Conservation (phyloP, 805 yeast genomes). For the Candida taoyuanica region DNA sequence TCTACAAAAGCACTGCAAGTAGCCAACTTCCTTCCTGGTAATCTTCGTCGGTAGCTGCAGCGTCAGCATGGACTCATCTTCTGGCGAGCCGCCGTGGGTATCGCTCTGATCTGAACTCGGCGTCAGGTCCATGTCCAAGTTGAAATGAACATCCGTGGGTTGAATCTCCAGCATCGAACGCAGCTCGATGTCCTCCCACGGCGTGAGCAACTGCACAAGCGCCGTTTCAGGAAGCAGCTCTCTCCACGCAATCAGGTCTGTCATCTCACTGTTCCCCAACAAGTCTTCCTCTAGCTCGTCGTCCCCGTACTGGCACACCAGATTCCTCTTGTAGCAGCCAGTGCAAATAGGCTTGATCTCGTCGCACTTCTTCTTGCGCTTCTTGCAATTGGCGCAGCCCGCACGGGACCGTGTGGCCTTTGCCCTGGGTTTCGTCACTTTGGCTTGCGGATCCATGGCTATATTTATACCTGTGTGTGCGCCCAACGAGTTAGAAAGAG, state of each 20-base stretch:
- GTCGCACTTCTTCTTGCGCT: slow-evolving; percentile 47
- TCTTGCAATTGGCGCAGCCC: slow-evolving; percentile 39
- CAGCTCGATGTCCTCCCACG: slow-evolving; percentile 12
- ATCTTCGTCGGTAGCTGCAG: slow-evolving; percentile 25
- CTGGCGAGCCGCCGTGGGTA: too few relatives aligned
- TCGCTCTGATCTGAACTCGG: background rate
- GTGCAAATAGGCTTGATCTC: slow-evolving; percentile 43
- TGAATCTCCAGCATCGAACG: slow-evolving; percentile 3
- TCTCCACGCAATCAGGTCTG: slow-evolving; percentile 11
- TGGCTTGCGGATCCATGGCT: background rate
- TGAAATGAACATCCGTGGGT: slow-evolving; percentile 8
- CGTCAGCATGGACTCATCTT: slow-evolving; percentile 1
- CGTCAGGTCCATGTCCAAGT: slow-evolving; percentile 20
- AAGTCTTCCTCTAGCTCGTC: slow-evolving; percentile 14
- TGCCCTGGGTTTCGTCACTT: slow-evolving; percentile 1
- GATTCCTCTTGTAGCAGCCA: slow-evolving; percentile 31
- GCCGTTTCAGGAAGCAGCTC: slow-evolving; percentile 7
- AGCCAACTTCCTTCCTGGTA: slow-evolving; percentile 34
- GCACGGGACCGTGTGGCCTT: slow-evolving; percentile 29
- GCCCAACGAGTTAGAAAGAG: too few relatives aligned
- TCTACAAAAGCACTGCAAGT: slow-evolving; percentile 41
- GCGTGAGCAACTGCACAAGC: slow-evolving; percentile 6
- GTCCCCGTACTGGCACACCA: slow-evolving; percentile 26
- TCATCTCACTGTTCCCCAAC: slow-evolving; percentile 6
- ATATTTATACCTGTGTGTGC: too few relatives aligned